Percentiles rank a stretch among this genome's conserved stretches.
Evolutionary conservation across 805 yeast species (phyloP).

Genomic region (Myxozyma nipponensis): DNA sequence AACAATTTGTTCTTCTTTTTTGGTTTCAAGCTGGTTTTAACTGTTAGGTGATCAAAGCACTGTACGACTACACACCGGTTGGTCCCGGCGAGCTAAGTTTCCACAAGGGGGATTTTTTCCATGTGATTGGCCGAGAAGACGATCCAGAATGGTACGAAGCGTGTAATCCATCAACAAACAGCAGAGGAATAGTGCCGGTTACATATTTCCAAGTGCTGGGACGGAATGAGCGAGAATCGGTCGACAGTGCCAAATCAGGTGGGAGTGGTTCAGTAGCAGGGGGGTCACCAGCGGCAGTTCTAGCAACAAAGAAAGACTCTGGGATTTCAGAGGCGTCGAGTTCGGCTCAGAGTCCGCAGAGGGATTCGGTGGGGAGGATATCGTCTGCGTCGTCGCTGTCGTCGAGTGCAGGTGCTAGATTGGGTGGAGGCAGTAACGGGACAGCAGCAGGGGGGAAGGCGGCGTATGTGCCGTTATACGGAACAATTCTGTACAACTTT

Average conservation of each 20-base stretch:
- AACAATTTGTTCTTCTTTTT: not conserved
- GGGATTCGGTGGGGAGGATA: not conserved
- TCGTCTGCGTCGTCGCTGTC: constrained; percentile 1
- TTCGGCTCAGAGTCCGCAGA: not conserved
- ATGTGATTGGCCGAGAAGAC: constrained; percentile 57
- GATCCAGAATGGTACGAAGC: constrained; percentile 79
- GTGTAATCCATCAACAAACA: constrained; percentile 72
- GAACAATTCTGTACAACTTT: constrained; percentile 81
- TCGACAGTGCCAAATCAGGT: constrained; percentile 10
- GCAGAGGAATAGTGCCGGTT: constrained; percentile 83
- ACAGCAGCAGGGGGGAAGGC: not conserved
- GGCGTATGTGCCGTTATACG: constrained; percentile 56
- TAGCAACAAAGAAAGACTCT: not conserved
- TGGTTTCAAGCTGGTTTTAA: not conserved
- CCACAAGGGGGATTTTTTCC: constrained; percentile 80
- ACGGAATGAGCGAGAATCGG: constrained; percentile 25
- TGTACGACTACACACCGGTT: constrained; percentile 71
- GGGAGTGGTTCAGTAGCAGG: constrained; percentile 13
- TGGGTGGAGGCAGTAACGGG: too few species aligned
- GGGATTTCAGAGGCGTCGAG: not conserved
- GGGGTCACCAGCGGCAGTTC: not conserved
- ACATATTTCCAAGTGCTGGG: constrained; percentile 72
- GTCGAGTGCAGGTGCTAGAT: not conserved
- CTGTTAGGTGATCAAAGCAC: constrained; percentile 68
- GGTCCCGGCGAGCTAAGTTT: constrained; percentile 79